phyloP scores from a whole-genome alignment of 495 filamentous ascomycete species.

The Zalerion maritima region DNA sequence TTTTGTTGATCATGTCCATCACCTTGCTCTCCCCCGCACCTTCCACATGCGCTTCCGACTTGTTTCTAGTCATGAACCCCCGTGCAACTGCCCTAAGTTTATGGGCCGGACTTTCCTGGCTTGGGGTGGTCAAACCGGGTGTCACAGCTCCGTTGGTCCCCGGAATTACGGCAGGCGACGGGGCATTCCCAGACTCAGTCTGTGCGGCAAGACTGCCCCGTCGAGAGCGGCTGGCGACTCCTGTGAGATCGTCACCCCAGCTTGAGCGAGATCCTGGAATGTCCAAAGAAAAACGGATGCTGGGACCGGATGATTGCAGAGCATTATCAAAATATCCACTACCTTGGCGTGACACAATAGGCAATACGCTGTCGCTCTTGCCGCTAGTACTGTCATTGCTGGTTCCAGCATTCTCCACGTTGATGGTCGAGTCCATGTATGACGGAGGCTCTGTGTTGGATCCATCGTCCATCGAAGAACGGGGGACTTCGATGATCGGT shows the following conservation, averaged over 20 bases:
- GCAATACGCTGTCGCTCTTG: background rate
- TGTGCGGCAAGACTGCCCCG: no score
- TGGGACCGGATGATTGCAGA: no score
- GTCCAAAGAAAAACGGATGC: no score
- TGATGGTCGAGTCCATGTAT: slow-evolving; percentile 36
- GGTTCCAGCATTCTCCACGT: slow-evolving; percentile 6
- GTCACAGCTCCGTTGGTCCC: no score
- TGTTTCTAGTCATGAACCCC: slow-evolving; percentile 9
- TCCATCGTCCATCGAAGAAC: slow-evolving; percentile 35
- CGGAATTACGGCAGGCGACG: no score
- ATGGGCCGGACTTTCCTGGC: slow-evolving; percentile 7
- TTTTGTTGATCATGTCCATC: background rate
- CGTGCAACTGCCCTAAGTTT: slow-evolving; percentile 12
- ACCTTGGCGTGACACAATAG: no score
- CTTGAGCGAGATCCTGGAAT: no score
- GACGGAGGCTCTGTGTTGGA: slow-evolving; percentile 38
- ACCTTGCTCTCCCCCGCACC: slow-evolving; percentile 4
- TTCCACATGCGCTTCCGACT: slow-evolving; percentile 9
- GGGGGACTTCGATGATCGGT: slow-evolving; percentile 58
- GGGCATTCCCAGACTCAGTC: no score
- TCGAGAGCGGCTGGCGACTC: no score
- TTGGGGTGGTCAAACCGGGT: slow-evolving; percentile 16
- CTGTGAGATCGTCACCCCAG: no score
- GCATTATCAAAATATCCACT: no score
- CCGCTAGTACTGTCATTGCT: background rate